phyloP scores from a whole-genome alignment of 176 grass and related monocot species.

The Rhynchospora breviuscula region DNA sequence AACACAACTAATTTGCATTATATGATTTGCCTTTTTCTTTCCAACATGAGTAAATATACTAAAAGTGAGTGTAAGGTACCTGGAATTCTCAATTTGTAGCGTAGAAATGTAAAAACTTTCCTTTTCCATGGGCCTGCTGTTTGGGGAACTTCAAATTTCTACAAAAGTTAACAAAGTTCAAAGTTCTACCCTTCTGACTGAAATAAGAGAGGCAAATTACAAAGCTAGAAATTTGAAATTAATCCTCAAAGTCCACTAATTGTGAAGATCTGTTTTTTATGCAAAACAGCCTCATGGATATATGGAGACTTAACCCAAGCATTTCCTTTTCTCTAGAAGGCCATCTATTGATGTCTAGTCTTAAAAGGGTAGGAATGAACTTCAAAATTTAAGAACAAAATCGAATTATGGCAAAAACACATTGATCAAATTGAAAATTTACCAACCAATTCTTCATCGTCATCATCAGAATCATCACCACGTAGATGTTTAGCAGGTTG shows the following conservation, averaged over 20 bases:
- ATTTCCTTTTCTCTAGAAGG: background rate
- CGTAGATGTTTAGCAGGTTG: constrained; percentile 34
- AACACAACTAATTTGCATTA: background rate
- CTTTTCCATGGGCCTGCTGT: constrained; percentile 63
- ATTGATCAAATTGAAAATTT: background rate
- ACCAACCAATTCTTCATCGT: constrained; percentile 36
- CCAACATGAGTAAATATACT: constrained; percentile 2
- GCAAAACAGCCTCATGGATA: background rate
- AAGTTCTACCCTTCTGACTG: background rate
- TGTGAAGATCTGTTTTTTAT: background rate
- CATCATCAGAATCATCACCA: constrained; percentile 18
- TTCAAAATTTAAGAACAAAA: background rate
- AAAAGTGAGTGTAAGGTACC: constrained; percentile 31
- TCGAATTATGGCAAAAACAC: background rate
- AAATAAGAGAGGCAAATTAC: background rate
- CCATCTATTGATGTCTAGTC: background rate
- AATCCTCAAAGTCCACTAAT: constrained; percentile 24
- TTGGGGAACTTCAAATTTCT: constrained; percentile 40
- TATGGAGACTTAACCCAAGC: background rate
- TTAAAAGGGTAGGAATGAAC: background rate
- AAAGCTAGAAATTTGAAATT: background rate
- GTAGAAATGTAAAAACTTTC: constrained; percentile 71
- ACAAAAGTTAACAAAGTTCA: background rate
- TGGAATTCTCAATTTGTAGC: constrained; percentile 71
- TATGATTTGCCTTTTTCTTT: background rate